Percentiles rank a stretch among this genome's conserved stretches.
Evolutionary conservation across 495 filamentous ascomycete genomes (phyloP).

Genomic region (Aspergillus nidulans): DNA sequence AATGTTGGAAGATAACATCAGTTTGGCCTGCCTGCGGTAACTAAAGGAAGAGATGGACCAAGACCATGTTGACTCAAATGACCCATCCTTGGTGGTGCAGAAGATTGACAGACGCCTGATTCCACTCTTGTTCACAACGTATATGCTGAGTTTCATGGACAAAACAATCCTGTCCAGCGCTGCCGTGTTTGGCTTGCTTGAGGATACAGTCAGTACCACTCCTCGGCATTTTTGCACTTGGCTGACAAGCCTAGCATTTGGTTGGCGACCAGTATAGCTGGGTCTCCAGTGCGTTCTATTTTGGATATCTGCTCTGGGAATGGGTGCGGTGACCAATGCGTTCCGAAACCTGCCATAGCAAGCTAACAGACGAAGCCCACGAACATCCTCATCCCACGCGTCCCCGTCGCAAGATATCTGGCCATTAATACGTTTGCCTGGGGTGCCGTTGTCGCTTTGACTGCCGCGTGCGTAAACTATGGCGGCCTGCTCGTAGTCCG

Average conservation of each 20-base stretch:
- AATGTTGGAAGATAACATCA: too few relatives aligned
- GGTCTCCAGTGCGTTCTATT: constrained; percentile 58
- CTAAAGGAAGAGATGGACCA: too few relatives aligned
- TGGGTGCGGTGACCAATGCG: background rate
- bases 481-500: constrained; percentile 35
- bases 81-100: constrained; percentile 15
- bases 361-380: constrained; percentile 30
- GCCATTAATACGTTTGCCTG: constrained; percentile 53
- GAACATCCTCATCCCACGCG: constrained; percentile 44
- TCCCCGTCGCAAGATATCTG: constrained; percentile 53
- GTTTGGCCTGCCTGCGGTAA: too few relatives aligned
- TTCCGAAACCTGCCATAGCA: constrained; percentile 11
- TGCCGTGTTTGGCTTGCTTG: constrained; percentile 42
- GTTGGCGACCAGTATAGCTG: constrained; percentile 55
- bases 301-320: constrained; percentile 51
- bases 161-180: constrained; percentile 54
- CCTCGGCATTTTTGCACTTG: background rate
- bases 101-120: constrained; percentile 48
- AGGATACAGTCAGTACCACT: constrained; percentile 29
- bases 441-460: constrained; percentile 51
- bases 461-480: constrained; percentile 34
- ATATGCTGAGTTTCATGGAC: constrained; percentile 46
- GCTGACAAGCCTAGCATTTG: constrained; percentile 33
- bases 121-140: constrained; percentile 31
- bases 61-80: background rate